Base-by-base conservation (phyloP, 257 asterid genomes). In the Salvia hispanica region DNA sequence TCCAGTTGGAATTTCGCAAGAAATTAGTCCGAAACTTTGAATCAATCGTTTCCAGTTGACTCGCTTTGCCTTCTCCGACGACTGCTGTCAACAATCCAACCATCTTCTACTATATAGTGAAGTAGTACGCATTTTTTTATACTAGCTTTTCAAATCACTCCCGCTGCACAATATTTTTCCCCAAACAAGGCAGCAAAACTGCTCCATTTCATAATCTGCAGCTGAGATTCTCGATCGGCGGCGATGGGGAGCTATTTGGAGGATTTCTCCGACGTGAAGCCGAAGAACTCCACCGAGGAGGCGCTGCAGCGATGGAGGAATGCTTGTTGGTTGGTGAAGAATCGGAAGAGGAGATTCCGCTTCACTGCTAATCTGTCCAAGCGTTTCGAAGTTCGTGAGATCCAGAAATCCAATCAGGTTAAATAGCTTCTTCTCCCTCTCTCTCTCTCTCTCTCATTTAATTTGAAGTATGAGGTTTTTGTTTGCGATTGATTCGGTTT, bases 201-300 rank as follows among this genome's bases (percentile, higher is more conserved):
- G 28, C 40, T 31, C 4, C 42, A 10, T 51, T 62, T 62, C 34
- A 42, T 64, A 67, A 63, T 74, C 80, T 74, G 76, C 31, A 21
- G 9, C 66, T 66, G 67, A 46, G 70, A 53, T 69, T 75, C 40
- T 59, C 61, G 67, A 69, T 62, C 70, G 11, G 57, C 11, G 53
- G 43, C 25, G 69, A 88, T 88, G 97, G 96, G 78, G 74, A 82
- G 81, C 60, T 79, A 79, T 53, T 46, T 90, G 78, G 64, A 85
- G 84, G 93, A 88, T 53, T 87, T 74, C 75, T 78, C 70, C 71
- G 95, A 76, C 75, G 97, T 90, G 69, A 81, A 90, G 85, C 76
- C 96, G 76, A 90, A 90, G 88, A 88, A 90, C 78, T 84, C 97
- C 64, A 84, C 97, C 69, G 97, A 90, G 76, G 97, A 90, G 76